Percentiles rank a stretch among this genome's conserved stretches.
Evolutionary conservation across 306 rosid genomes (phyloP).

Genomic region (Cucurbita ficifolia): DNA sequence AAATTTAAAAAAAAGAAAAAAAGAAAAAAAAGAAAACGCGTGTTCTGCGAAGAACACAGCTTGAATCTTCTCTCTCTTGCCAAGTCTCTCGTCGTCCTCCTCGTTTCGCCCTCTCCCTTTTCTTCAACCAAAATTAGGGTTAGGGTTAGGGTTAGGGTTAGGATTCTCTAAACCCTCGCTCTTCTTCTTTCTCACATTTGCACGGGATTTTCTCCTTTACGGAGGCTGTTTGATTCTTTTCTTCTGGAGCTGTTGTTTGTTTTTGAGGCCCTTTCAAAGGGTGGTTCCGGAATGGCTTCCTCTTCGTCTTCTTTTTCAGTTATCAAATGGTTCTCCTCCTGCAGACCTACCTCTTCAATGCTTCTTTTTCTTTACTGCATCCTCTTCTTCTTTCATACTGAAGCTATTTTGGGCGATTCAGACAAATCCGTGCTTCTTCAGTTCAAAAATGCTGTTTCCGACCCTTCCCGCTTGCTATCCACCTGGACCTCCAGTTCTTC

Average conservation of each 20-base stretch:
- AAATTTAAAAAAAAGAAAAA: background rate
- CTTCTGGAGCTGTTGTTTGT: background rate
- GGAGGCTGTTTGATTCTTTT: background rate
- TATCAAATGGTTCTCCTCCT: constrained; percentile 28
- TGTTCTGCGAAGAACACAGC: constrained; percentile 30
- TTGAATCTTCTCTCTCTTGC: constrained; percentile 12
- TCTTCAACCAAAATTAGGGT: constrained; percentile 28
- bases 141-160: constrained; percentile 69
- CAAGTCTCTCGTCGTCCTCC: background rate
- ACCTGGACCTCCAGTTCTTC: constrained; percentile 26
- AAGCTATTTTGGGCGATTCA: constrained; percentile 24
- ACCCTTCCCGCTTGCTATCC: constrained; percentile 48
- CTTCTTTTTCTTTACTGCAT: constrained; percentile 9
- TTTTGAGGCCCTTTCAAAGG: background rate
- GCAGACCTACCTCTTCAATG: background rate
- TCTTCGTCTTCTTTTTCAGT: constrained; percentile 22
- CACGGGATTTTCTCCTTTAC: constrained; percentile 8
- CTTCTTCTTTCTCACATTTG: constrained; percentile 8
- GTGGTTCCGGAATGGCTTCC: constrained; percentile 41
- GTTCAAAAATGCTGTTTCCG: constrained; percentile 44
- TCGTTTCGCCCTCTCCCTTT: background rate
- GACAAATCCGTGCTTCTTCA: constrained; percentile 61
- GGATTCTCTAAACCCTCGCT: constrained; percentile 22
- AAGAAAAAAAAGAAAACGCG: constrained; percentile 33
- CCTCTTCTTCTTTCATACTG: background rate